Percentiles rank a stretch among this genome's conserved stretches.
These are phyloP conservation scores for Theobroma grandiflorum DNA, from an alignment of 441 rosid species.

Conservation along the genomic window DNA sequence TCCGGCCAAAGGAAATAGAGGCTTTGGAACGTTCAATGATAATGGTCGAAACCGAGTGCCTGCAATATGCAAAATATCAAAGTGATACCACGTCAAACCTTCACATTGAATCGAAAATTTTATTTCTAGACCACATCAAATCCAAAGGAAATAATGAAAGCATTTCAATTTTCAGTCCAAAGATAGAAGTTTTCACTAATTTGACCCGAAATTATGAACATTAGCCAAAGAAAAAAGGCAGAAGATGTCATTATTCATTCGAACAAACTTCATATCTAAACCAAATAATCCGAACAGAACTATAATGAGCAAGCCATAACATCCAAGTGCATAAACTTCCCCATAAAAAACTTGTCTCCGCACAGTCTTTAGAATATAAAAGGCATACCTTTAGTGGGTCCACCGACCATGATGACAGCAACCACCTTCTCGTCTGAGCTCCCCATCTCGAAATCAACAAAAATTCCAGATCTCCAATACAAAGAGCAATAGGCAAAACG, in stretches of 20 bases:
- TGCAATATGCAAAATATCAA: conserved; percentile 29
- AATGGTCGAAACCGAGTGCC: conserved; percentile 72
- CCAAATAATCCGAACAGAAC: conserved; percentile 2
- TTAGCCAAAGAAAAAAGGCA: background rate
- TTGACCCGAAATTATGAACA: background rate
- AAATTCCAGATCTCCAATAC: conserved; percentile 54
- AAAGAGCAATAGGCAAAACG: background rate
- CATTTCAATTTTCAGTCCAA: background rate
- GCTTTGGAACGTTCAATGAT: conserved; percentile 70
- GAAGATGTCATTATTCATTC: background rate
- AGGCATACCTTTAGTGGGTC: conserved; percentile 77
- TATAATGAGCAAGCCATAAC: background rate
- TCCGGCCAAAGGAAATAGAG: conserved; percentile 90
- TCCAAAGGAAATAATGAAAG: background rate
- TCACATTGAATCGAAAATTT: background rate
- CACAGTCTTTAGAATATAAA: background rate
- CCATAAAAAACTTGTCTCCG: background rate
- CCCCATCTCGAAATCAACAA: conserved; percentile 50
- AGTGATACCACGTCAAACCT: background rate
- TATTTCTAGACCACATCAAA: background rate
- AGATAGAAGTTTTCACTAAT: background rate
- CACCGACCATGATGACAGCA: conserved; percentile 90
- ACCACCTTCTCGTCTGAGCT: conserved; percentile 70
- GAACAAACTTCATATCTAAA: conserved; percentile 27
- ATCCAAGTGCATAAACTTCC: conserved; percentile 8